Percentiles rank a stretch among this genome's conserved stretches.
Conservation (phyloP, 2,329 filamentous ascomycete species). For the Annulohypoxylon truncatum region DNA sequence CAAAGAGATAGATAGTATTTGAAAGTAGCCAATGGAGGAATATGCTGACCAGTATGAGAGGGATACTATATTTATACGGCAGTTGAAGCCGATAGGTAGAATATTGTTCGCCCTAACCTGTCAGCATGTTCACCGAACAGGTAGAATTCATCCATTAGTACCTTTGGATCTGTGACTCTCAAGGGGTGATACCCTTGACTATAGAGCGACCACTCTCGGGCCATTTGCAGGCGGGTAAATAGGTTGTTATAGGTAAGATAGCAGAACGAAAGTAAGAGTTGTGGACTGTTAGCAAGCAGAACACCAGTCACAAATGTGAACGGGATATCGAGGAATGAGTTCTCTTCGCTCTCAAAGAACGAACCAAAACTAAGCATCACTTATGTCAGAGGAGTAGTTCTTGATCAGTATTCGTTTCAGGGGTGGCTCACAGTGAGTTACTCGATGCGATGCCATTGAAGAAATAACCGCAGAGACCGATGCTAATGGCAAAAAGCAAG, state of each 20-base stretch:
- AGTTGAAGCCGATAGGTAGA: slow-evolving; percentile 55
- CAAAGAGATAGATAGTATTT: slow-evolving; percentile 53
- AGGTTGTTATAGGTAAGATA: slow-evolving; percentile 57
- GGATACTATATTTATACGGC: slow-evolving; percentile 55
- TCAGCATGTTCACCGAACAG: not conserved
- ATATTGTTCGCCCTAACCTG: slow-evolving; percentile 47
- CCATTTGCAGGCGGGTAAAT: slow-evolving; percentile 57
- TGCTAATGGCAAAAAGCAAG: slow-evolving; percentile 30
- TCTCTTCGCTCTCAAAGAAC: slow-evolving; percentile 29
- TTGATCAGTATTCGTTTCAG: not conserved
- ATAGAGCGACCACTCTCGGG: slow-evolving; percentile 56
- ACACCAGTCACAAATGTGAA: slow-evolving; percentile 31
- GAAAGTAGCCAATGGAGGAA: slow-evolving; percentile 58
- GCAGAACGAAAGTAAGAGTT: slow-evolving; percentile 54
- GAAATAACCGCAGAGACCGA: slow-evolving; percentile 19
- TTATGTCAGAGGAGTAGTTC: not conserved
- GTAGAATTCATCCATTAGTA: not conserved
- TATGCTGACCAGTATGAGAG: slow-evolving; percentile 50
- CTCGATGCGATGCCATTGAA: not conserved
- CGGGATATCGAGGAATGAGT: slow-evolving; percentile 15
- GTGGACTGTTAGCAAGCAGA: slow-evolving; percentile 53
- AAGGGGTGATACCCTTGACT: slow-evolving; percentile 47
- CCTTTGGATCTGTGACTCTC: slow-evolving; percentile 51
- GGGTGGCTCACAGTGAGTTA: slow-evolving; percentile 1
- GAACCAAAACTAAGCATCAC: slow-evolving; percentile 7